These are phyloP conservation scores for Nemania serpens DNA, from an alignment of 2,329 filamentous ascomycete genomes.

Conservation along the genomic window DNA sequence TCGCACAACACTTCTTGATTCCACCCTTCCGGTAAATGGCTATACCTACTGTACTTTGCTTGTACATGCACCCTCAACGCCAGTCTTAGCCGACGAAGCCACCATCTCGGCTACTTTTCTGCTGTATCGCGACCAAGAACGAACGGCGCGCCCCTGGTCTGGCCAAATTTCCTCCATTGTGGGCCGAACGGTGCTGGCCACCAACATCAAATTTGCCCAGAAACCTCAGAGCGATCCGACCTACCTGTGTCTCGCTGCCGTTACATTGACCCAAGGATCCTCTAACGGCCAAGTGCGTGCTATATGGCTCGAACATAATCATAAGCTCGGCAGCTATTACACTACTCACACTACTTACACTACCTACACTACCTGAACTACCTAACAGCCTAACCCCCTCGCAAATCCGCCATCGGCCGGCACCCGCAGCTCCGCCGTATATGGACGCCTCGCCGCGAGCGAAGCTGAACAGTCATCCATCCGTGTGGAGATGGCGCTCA, in stretches of 20 bases:
- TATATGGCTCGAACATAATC: constrained; percentile 6
- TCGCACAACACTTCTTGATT: not conserved
- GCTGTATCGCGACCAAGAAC: constrained; percentile 13
- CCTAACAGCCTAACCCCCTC: constrained; percentile 3
- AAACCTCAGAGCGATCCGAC: constrained; percentile 1
- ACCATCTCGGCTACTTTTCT: constrained; percentile 16
- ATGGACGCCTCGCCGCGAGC: constrained; percentile 24
- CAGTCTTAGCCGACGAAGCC: constrained; percentile 12
- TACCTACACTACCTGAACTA: too few relatives aligned
- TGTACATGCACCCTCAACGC: constrained; percentile 12
- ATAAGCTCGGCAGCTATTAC: too few relatives aligned
- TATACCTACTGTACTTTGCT: not conserved
- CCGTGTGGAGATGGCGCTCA: constrained; percentile 38
- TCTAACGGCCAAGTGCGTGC: not conserved
- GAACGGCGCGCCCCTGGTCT: constrained; percentile 15
- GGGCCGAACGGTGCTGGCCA: constrained; percentile 22
- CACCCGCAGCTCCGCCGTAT: constrained; percentile 14
- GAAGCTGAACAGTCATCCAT: constrained; percentile 16
- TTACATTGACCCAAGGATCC: constrained; percentile 2
- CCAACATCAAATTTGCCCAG: constrained; percentile 21
- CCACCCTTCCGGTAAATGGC: not conserved
- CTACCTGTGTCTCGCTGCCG: constrained; percentile 1
- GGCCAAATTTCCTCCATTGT: constrained; percentile 25
- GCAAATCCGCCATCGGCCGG: not conserved
- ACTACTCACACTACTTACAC: too few relatives aligned